Evolutionary conservation across 768 basidiomycete species (phyloP).

Genomic region (Mycena pura): DNA sequence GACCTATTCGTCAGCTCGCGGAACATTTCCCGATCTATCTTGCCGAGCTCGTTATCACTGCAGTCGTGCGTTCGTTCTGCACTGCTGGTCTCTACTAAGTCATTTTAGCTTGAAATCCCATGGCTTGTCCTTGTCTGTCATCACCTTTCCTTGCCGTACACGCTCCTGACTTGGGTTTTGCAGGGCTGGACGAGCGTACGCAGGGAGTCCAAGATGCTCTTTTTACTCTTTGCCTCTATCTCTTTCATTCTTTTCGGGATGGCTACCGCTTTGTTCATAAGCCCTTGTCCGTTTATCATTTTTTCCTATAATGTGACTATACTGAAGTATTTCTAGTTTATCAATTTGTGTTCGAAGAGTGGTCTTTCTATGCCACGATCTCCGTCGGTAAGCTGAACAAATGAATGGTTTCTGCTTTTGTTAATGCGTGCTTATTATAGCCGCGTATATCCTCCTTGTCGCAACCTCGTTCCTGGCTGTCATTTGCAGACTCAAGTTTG

Average conservation of each 20-base stretch:
- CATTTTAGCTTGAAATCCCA: conserved; percentile 47
- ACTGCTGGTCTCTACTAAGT: background rate
- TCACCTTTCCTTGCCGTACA: background rate
- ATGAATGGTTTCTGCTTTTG: background rate
- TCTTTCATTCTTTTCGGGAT: conserved; percentile 46
- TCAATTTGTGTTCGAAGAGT: conserved; percentile 48
- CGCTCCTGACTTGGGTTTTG: background rate
- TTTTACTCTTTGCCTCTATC: conserved; percentile 46
- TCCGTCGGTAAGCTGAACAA: conserved; percentile 35
- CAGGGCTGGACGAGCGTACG: conserved; percentile 60
- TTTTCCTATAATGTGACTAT: background rate
- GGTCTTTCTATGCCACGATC: conserved; percentile 57
- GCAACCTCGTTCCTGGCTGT: conserved; percentile 50
- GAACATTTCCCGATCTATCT: conserved; percentile 44
- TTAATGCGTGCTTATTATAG: background rate
- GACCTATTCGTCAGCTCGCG: conserved; percentile 42
- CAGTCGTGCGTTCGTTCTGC: conserved; percentile 43
- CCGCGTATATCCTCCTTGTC: conserved; percentile 49
- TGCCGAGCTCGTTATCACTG: conserved; percentile 47
- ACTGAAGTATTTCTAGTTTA: conserved; percentile 41
- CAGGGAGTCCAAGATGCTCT: conserved; percentile 47
- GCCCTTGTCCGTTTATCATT: conserved; percentile 44
- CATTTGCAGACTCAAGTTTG: conserved; percentile 60
- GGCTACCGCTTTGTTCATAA: conserved; percentile 51
- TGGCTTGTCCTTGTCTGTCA: conserved; percentile 52